These are phyloP conservation scores for Penicillium desertorum DNA, from an alignment of 495 filamentous ascomycete genomes.

Conservation along the genomic window DNA sequence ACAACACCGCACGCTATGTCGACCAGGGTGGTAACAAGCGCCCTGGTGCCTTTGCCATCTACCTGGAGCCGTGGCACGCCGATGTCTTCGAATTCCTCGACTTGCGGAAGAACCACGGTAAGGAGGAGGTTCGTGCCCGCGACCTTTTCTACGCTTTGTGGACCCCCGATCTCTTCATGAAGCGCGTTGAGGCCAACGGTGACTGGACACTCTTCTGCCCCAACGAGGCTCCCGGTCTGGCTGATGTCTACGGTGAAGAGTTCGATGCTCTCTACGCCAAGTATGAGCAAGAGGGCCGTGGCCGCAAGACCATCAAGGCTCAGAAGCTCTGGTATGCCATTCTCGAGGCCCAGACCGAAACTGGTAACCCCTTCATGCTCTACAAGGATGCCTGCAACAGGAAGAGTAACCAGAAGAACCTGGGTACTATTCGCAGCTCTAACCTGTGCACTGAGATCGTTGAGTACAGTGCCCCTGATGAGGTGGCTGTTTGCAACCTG, in stretches of 20 bases:
- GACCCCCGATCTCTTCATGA: slow-evolving; percentile 99
- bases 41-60: slow-evolving; percentile 96
- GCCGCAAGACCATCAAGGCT: slow-evolving; percentile 87
- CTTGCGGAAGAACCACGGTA: slow-evolving; percentile 97
- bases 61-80: slow-evolving; percentile 98
- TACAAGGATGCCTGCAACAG: slow-evolving; percentile 98
- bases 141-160: slow-evolving; percentile 97
- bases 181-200: slow-evolving; percentile 91
- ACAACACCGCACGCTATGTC: slow-evolving; percentile 97
- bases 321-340: slow-evolving; percentile 99
- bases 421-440: slow-evolving; percentile 95
- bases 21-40: slow-evolving; percentile 99
- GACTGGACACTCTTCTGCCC: slow-evolving; percentile 98
- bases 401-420: slow-evolving; percentile 99
- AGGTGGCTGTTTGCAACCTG: slow-evolving; percentile 98
- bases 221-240: slow-evolving; percentile 88
- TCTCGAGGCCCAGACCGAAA: slow-evolving; percentile 96
- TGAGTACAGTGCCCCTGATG: slow-evolving; percentile 94
- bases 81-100: slow-evolving; percentile 98
- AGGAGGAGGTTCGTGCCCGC: slow-evolving; percentile 94
- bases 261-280: slow-evolving; percentile 93
- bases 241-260: slow-evolving; percentile 95
- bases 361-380: slow-evolving; percentile 97
- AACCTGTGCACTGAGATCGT: slow-evolving; percentile 99
- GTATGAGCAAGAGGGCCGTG: slow-evolving; percentile 87